Base-by-base conservation (phyloP, 345 rosid species). In the Gossypium bickii region DNA sequence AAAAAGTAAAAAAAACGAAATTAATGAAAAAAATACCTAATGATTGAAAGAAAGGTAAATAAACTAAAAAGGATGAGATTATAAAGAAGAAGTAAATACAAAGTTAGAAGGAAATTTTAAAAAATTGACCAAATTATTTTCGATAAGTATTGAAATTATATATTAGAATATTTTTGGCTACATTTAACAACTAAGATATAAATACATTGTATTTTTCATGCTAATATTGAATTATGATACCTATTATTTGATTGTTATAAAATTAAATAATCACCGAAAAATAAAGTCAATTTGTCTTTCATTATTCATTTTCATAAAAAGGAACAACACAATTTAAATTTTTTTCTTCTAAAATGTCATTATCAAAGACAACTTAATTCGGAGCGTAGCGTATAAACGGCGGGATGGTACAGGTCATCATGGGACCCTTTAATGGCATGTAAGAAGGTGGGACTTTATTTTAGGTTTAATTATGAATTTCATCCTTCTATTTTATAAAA, bases 401-500 rank as follows among this genome's bases (percentile, higher is more conserved):
- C 58, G 58, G 22, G 12, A 22, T 20, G 12, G 47, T 52, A 29
- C 61, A 70, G 45, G 24, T 70, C 48, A 53, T 2, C 4, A 48
- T 53, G 58, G 82, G 80, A 59, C 52, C 61, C 48, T 0, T 34
- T 11, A 0, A 0, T 11, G 66, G 63, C 81, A 80, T 74, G 78
- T 44, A 64, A 24, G 79, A 68, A 34, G 13, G 4, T 1, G 11
- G n/a, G 12, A 15, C 34, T 34, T 34, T 34, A 34, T 34, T 34
- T 34, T 34, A 34, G 41, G 41, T 34, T 34, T 34, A 34, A 34
- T 34, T 34, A 0, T 34, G 41, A 34, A 5, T 34, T 34, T 5
- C 41, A 34, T 34, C 41, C 41, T 5, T 34, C 41, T 34, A 34
- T 34, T 34, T 34, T 34, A 34, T 1, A 34, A 34, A 34, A 29